Conservation (phyloP, 495 filamentous ascomycete genomes). For the Umbilicaria muhlenbergii region DNA sequence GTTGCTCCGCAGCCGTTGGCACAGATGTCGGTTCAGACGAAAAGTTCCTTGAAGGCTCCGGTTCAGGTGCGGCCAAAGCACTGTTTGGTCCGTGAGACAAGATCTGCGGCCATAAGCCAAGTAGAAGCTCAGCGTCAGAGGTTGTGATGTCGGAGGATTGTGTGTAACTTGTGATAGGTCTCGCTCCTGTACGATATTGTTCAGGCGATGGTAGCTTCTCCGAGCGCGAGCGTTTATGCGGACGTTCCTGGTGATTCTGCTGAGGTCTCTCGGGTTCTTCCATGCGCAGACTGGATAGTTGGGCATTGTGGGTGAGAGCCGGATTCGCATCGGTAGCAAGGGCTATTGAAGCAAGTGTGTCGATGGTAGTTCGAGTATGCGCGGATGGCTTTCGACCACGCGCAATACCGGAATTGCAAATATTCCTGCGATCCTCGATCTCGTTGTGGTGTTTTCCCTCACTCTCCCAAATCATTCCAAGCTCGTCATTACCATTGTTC, state of each 20-base stretch:
- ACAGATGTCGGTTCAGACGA: no score
- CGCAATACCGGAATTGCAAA: no score
- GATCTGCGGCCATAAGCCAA: conserved; percentile 18
- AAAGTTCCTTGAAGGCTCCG: no score
- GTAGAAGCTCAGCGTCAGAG: conserved; percentile 37
- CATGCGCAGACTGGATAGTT: background rate
- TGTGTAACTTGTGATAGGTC: conserved; percentile 29
- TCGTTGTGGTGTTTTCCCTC: no score
- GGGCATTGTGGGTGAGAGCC: background rate
- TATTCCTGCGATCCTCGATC: no score
- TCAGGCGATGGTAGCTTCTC: conserved; percentile 37
- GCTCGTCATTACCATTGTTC: conserved; percentile 11
- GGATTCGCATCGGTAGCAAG: conserved; percentile 30
- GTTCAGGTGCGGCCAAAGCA: no score
- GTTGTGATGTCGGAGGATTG: conserved; percentile 28
- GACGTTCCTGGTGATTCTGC: conserved; percentile 24
- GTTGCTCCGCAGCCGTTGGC: no score
- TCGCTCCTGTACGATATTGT: conserved; percentile 18
- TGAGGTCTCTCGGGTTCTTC: conserved; percentile 9
- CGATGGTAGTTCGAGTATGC: conserved; percentile 21
- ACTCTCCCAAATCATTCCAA: no score
- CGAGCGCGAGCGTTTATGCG: conserved; percentile 45
- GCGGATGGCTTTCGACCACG: no score
- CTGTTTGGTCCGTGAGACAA: no score
- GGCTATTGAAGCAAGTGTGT: conserved; percentile 38